phyloP scores from a whole-genome alignment of 2,329 filamentous ascomycete species.

The Bisporella sp. region DNA sequence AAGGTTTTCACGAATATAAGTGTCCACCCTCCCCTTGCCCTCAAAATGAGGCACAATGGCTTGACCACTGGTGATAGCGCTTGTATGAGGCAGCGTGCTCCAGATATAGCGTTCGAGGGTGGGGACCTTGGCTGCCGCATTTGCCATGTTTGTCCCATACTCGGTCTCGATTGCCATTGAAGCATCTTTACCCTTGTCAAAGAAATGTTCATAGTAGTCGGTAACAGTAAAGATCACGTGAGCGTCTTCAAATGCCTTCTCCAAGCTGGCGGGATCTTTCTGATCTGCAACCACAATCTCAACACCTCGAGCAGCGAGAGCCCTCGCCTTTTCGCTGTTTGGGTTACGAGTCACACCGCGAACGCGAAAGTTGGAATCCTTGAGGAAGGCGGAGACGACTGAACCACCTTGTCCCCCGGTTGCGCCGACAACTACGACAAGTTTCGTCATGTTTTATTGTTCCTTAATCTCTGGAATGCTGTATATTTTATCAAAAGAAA shows the following conservation, averaged over 20 bases:
- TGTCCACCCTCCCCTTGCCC: conserved; percentile 19
- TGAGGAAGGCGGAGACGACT: conserved; percentile 37
- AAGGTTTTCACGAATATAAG: conserved; percentile 17
- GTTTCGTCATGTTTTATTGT: conserved; percentile 21
- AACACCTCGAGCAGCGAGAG: conserved; percentile 31
- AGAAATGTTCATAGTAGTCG: conserved; percentile 46
- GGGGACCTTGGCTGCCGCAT: conserved; percentile 32
- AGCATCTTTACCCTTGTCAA: conserved; percentile 25
- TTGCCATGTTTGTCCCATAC: conserved; percentile 39
- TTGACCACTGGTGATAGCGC: conserved; percentile 28
- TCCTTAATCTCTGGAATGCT: too few relatives aligned
- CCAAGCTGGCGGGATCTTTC: conserved; percentile 31
- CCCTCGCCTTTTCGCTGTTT: conserved; percentile 33
- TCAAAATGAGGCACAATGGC: conserved; percentile 31
- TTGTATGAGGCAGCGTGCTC: conserved; percentile 33
- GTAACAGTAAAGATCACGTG: conserved; percentile 47
- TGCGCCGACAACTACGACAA: conserved; percentile 37
- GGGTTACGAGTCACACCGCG: conserved; percentile 39
- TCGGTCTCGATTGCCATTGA: conserved; percentile 31
- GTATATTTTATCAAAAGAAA: too few relatives aligned
- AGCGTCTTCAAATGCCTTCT: conserved; percentile 36
- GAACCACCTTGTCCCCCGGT: conserved; percentile 42
- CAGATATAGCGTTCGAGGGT: conserved; percentile 37
- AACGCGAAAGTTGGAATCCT: conserved; percentile 31
- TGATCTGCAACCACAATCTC: conserved; percentile 36